Percentiles rank a stretch among this genome's conserved stretches.
These are phyloP conservation scores for Phaeotremella fagi DNA, from an alignment of 768 basidiomycete genomes.

Conservation along the genomic window DNA sequence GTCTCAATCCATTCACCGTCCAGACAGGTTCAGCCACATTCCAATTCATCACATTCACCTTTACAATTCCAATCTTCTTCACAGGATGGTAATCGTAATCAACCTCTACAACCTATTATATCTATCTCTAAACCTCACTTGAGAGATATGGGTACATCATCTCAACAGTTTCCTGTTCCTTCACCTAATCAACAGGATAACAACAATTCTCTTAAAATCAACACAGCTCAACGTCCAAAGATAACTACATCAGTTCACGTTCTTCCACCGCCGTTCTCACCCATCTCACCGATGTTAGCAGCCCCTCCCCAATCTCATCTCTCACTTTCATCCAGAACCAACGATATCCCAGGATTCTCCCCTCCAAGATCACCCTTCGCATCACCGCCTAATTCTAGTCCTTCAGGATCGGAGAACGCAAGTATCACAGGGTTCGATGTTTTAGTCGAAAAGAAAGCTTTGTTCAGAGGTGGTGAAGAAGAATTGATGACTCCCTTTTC, in stretches of 20 bases:
- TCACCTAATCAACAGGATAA: too few relatives aligned
- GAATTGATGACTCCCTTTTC: constrained; percentile 30
- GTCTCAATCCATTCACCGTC: too few relatives aligned
- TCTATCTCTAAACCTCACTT: too few relatives aligned
- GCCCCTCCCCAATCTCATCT: constrained; percentile 19
- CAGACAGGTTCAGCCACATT: too few relatives aligned
- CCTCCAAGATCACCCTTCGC: constrained; percentile 23
- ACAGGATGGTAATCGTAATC: too few relatives aligned
- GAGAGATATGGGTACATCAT: too few relatives aligned
- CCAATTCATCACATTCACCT: too few relatives aligned
- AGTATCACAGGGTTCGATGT: constrained; percentile 29
- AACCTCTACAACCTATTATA: too few relatives aligned
- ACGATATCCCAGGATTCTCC: constrained; percentile 7
- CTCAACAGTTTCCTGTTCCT: neutral
- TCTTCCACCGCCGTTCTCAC: constrained; percentile 25
- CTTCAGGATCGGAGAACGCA: constrained; percentile 1
- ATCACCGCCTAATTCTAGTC: neutral
- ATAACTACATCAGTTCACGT: constrained; percentile 7
- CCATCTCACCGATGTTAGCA: constrained; percentile 34
- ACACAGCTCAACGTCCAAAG: constrained; percentile 3
- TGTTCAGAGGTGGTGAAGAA: constrained; percentile 39
- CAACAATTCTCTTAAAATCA: too few relatives aligned
- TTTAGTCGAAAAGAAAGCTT: constrained; percentile 37
- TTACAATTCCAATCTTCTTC: too few relatives aligned
- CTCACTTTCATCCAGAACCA: neutral